Conservation (phyloP, 768 basidiomycete genomes). For the Hygrocybe coccinea region DNA sequence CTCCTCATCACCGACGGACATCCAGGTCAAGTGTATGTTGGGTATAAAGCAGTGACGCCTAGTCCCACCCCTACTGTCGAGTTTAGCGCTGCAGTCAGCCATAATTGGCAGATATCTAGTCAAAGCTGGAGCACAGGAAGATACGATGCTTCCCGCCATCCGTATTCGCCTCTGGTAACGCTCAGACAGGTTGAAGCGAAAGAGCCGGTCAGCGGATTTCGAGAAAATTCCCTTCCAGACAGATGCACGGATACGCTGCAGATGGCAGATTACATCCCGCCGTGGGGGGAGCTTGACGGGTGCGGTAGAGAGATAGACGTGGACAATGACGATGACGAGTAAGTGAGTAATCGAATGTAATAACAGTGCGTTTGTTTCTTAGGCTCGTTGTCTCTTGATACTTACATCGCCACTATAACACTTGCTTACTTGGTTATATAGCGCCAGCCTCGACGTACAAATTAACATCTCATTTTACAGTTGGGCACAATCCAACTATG, state of each 20-base stretch:
- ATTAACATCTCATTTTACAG: no score
- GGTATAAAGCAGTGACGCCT: background rate
- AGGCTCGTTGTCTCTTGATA: no score
- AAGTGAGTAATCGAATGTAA: background rate
- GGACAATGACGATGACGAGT: background rate
- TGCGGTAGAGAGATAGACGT: background rate
- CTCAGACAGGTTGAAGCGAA: background rate
- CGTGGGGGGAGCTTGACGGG: conserved; percentile 1
- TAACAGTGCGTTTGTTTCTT: no score
- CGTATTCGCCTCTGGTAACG: background rate
- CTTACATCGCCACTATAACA: no score
- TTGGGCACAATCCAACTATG: no score
- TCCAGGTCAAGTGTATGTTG: background rate
- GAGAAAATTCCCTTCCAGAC: background rate
- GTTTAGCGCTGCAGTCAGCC: background rate
- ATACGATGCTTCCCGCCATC: background rate
- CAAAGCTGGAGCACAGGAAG: background rate
- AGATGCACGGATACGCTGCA: background rate
- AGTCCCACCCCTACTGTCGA: background rate
- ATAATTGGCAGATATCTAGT: background rate
- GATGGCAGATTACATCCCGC: background rate
- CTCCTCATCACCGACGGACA: background rate
- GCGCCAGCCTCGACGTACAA: no score
- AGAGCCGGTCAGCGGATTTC: background rate
- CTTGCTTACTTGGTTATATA: no score